A percentile compares a stretch with the other conserved stretches of the same genome.
Evolutionary conservation across 257 asterid species (phyloP).

Genomic region (Rhazya stricta): DNA sequence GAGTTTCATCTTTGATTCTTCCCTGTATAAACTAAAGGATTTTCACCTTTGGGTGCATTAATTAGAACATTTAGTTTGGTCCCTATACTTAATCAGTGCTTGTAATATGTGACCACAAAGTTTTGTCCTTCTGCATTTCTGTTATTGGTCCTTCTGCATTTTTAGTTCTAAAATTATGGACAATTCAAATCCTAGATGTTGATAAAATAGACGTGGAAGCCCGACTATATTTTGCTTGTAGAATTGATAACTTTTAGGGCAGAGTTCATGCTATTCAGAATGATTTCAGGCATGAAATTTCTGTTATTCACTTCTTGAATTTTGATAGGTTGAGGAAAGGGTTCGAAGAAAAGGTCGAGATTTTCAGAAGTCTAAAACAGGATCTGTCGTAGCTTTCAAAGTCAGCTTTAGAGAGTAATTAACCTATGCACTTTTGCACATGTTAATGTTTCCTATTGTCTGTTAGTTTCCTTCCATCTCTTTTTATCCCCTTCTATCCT

Average conservation of each 20-base stretch:
- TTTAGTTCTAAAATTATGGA: background rate
- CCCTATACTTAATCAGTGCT: background rate
- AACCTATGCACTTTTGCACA: conserved; percentile 3
- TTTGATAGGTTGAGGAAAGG: conserved; percentile 84
- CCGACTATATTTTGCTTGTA: background rate
- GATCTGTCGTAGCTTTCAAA: conserved; percentile 92
- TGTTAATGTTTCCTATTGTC: conserved; percentile 8
- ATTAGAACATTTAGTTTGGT: background rate
- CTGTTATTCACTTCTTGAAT: background rate
- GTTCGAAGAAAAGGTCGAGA: conserved; percentile 72
- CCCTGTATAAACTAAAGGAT: background rate
- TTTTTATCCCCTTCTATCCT: background rate
- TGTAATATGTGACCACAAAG: background rate
- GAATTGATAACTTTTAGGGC: background rate
- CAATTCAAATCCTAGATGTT: background rate
- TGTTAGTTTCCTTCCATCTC: background rate
- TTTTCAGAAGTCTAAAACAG: conserved; percentile 79
- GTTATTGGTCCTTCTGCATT: background rate
- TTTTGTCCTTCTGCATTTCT: background rate
- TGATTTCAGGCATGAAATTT: background rate
- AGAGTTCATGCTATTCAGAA: background rate
- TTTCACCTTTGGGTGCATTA: background rate
- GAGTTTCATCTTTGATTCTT: background rate
- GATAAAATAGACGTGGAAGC: background rate
- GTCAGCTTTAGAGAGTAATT: conserved; percentile 98